Conservation (phyloP, 2,329 filamentous ascomycete species). For the Leptographium galeiforme region DNA sequence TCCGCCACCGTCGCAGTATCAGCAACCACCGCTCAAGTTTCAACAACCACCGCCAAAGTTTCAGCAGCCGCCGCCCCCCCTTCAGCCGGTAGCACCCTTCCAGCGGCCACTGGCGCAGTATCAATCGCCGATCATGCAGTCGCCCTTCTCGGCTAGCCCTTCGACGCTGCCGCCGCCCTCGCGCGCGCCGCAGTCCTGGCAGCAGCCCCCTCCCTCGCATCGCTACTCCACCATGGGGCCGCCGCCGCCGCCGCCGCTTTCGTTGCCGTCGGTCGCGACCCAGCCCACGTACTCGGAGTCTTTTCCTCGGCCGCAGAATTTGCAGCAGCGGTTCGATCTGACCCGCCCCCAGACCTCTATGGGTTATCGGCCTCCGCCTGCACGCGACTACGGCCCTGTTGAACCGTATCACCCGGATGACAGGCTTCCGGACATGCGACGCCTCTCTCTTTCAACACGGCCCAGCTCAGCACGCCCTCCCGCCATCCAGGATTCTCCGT, state of each 20-base stretch:
- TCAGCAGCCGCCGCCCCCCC: background rate
- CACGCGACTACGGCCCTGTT: slow-evolving; percentile 19
- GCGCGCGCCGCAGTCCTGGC: background rate
- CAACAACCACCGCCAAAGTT: background rate
- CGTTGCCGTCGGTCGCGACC: background rate
- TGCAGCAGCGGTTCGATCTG: slow-evolving; percentile 13
- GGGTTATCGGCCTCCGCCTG: slow-evolving; percentile 18
- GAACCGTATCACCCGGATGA: slow-evolving; percentile 29
- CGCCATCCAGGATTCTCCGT: slow-evolving; percentile 14
- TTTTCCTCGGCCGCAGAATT: slow-evolving; percentile 1
- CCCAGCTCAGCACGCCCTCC: slow-evolving; percentile 28
- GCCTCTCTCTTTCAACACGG: slow-evolving; percentile 34
- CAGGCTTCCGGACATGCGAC: slow-evolving; percentile 20
- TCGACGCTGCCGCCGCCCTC: background rate
- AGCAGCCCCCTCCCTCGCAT: background rate
- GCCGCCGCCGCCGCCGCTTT: background rate
- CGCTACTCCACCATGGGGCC: background rate
- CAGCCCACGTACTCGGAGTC: background rate
- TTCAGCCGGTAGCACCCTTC: too few species aligned
- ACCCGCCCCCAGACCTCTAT: slow-evolving; percentile 24
- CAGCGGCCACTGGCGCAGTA: too few species aligned
- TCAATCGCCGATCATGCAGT: background rate
- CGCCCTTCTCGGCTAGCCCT: background rate
- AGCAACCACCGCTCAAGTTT: background rate
- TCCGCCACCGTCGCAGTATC: background rate